Conservation (phyloP, 208 protist species). For the Leishmania amazonensis region DNA sequence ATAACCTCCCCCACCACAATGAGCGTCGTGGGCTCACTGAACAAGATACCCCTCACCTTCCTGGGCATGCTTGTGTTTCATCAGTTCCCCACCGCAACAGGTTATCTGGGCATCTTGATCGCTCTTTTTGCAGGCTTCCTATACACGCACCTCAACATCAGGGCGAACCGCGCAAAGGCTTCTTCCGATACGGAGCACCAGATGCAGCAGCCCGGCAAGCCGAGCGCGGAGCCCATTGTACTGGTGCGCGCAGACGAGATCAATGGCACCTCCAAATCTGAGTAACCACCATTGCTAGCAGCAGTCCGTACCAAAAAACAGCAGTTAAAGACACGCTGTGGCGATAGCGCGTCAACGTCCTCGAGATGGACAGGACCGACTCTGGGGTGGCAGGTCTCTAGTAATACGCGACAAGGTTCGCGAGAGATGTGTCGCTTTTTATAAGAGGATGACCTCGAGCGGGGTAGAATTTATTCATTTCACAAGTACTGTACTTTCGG, state of each 20-base stretch:
- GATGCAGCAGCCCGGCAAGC: background rate
- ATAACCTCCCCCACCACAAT: conserved; percentile 91
- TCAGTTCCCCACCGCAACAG: conserved; percentile 69
- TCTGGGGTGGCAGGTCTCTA: background rate
- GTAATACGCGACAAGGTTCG: background rate
- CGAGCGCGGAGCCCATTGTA: background rate
- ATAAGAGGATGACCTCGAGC: background rate
- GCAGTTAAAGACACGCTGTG: background rate
- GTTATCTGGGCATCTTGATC: conserved; percentile 75
- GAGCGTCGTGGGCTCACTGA: conserved; percentile 84
- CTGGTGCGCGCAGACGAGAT: conserved; percentile 19
- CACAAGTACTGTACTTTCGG: too few species aligned
- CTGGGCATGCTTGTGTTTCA: conserved; percentile 84
- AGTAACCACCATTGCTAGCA: background rate
- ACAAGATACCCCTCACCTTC: conserved; percentile 85
- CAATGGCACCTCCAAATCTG: background rate
- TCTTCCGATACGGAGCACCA: conserved; percentile 9
- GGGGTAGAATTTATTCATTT: too few species aligned
- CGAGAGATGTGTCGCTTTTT: background rate
- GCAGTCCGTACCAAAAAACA: background rate
- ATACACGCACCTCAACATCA: conserved; percentile 72
- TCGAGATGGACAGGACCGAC: background rate
- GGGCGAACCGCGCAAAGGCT: conserved; percentile 32
- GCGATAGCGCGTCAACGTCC: background rate
- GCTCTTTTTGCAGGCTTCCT: conserved; percentile 73